Conservation (phyloP, 2,329 filamentous ascomycete genomes). For the Cryphonectria naterciae region DNA sequence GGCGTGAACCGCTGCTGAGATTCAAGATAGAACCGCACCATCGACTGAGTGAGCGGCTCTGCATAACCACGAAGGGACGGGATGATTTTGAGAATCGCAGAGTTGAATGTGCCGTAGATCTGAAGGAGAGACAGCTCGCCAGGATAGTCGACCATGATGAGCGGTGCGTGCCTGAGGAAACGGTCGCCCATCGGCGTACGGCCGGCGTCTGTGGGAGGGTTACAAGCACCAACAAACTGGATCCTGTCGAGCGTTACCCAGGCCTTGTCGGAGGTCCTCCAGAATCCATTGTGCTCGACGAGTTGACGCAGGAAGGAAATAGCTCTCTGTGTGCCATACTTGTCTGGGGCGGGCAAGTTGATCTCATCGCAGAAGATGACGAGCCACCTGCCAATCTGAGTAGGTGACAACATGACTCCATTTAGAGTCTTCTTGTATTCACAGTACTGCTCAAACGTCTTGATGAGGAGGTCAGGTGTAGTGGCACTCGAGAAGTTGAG, state of each 20-base stretch:
- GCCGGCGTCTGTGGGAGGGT: slow-evolving; percentile 95
- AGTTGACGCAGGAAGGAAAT: slow-evolving; percentile 97
- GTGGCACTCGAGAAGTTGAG: slow-evolving; percentile 99
- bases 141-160: slow-evolving; percentile 99
- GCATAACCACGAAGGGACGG: slow-evolving; percentile 93
- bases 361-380: slow-evolving; percentile 99
- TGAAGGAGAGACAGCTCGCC: slow-evolving; percentile 92
- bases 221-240: slow-evolving; percentile 98
- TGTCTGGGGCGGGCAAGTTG: slow-evolving; percentile 96
- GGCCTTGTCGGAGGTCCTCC: slow-evolving; percentile 94
- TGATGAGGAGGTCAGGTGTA: slow-evolving; percentile 95
- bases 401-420: slow-evolving; percentile 92
- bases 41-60: slow-evolving; percentile 90
- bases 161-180: slow-evolving; percentile 94
- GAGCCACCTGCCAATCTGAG: slow-evolving; percentile 95
- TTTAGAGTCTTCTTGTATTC: slow-evolving; percentile 99
- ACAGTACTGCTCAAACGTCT: slow-evolving; percentile 99
- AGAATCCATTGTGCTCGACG: slow-evolving; percentile 98
- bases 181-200: slow-evolving; percentile 91
- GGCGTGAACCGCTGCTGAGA: slow-evolving; percentile 95
- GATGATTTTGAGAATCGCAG: slow-evolving; percentile 93
- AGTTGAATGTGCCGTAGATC: slow-evolving; percentile 99
- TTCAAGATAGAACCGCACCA: slow-evolving; percentile 95
- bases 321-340: slow-evolving; percentile 94
- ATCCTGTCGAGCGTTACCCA: slow-evolving; percentile 98